phyloP scores from a whole-genome alignment of 75 land plant genomes.

The Selaginella tamariscina region DNA sequence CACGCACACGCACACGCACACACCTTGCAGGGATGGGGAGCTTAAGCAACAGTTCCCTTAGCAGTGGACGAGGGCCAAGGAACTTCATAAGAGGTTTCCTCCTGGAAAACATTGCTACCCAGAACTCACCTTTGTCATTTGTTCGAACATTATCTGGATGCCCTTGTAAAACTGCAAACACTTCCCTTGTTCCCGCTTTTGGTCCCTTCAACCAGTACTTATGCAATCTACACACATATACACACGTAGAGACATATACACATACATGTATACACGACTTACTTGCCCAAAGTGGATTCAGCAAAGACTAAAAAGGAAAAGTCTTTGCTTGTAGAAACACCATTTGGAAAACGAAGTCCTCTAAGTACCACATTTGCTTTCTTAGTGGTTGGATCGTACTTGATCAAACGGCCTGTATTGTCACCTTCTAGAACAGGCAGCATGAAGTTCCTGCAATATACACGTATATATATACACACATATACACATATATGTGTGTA shows the following conservation, averaged over 20 bases:
- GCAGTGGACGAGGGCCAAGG: slow-evolving; percentile 15
- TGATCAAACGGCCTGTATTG: slow-evolving; percentile 51
- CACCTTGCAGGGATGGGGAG: slow-evolving; percentile 47
- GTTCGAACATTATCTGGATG: background rate
- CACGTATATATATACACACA: no score
- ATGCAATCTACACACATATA: slow-evolving; percentile 28
- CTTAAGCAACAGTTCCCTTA: slow-evolving; percentile 41
- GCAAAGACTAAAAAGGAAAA: slow-evolving; percentile 37
- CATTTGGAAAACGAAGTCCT: slow-evolving; percentile 53
- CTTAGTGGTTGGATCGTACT: slow-evolving; percentile 37
- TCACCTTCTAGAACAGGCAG: slow-evolving; percentile 43
- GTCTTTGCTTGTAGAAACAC: slow-evolving; percentile 66
- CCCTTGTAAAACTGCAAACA: background rate
- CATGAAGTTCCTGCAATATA: slow-evolving; percentile 36
- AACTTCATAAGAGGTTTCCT: slow-evolving; percentile 5
- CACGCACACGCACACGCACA: no score
- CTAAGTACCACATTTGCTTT: slow-evolving; percentile 35
- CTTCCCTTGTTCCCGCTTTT: slow-evolving; percentile 36
- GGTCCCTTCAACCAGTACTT: slow-evolving; percentile 84
- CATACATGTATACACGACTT: background rate
- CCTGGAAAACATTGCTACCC: slow-evolving; percentile 60
- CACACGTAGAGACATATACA: background rate
- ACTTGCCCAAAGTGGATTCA: slow-evolving; percentile 40
- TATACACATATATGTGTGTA: no score
- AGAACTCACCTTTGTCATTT: slow-evolving; percentile 28